Evolutionary conservation across 345 rosid genomes (phyloP).

Genomic region (Hevea brasiliensis): DNA sequence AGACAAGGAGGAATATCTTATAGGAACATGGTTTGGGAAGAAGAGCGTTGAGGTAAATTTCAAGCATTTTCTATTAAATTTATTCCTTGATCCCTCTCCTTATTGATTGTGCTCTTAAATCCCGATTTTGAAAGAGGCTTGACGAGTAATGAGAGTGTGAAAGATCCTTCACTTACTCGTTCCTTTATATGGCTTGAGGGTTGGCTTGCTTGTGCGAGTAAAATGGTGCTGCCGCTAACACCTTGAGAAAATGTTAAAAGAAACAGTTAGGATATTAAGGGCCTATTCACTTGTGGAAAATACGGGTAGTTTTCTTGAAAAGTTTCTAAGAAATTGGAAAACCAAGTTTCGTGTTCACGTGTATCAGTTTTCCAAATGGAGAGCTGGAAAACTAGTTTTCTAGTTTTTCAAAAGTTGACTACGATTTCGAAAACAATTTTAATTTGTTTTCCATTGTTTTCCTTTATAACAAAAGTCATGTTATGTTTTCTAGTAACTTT

Average conservation of each 20-base stretch:
- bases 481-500: no score
- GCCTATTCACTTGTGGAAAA: no score
- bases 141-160: background rate
- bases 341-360: no score
- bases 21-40: slow-evolving; percentile 96
- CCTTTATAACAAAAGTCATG: no score
- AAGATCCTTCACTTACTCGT: background rate
- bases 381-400: no score
- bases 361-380: no score
- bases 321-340: no score
- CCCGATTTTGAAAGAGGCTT: background rate
- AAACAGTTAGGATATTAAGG: background rate
- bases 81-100: background rate
- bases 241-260: background rate
- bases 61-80: slow-evolving; percentile 3
- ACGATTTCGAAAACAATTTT: no score
- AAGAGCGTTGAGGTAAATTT: slow-evolving; percentile 79
- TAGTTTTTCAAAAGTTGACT: no score
- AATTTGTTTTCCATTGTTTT: no score
- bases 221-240: background rate
- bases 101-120: background rate
- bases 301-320: no score
- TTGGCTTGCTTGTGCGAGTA: background rate
- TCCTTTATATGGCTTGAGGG: background rate
- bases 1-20: slow-evolving; percentile 80